Conservation (phyloP, 768 basidiomycete species). For the Calocybe gangraenosa region DNA sequence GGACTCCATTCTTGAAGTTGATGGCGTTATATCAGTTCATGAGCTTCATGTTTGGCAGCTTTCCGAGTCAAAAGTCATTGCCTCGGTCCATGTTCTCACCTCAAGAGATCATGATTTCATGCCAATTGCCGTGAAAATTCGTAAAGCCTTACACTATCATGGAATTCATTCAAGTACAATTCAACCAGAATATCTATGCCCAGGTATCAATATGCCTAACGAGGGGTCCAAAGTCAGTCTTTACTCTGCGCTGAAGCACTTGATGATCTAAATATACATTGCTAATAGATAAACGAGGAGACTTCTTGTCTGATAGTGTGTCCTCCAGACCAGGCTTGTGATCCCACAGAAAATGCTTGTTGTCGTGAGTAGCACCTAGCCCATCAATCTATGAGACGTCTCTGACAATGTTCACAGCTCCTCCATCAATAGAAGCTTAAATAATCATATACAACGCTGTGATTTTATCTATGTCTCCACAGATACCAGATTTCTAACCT, state of each 20-base stretch:
- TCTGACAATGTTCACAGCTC: conserved; percentile 31
- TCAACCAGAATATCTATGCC: conserved; percentile 75
- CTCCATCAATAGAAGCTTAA: conserved; percentile 38
- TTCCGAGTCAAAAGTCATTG: conserved; percentile 91
- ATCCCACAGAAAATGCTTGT: conserved; percentile 68
- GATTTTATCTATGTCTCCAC: conserved; percentile 8
- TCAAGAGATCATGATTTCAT: conserved; percentile 85
- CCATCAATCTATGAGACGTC: conserved; percentile 2
- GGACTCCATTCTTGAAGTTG: conserved; percentile 71
- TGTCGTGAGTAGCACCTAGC: conserved; percentile 57
- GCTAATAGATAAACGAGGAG: conserved; percentile 40
- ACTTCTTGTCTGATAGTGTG: conserved; percentile 71
- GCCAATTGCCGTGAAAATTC: conserved; percentile 80
- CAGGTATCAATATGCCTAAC: conserved; percentile 35
- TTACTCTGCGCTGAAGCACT: not conserved
- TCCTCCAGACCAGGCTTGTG: conserved; percentile 63
- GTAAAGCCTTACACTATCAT: conserved; percentile 79
- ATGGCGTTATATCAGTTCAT: conserved; percentile 85
- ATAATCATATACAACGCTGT: conserved; percentile 11
- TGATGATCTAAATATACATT: conserved; percentile 4
- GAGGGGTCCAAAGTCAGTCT: conserved; percentile 43
- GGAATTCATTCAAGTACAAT: conserved; percentile 96
- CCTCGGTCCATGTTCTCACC: conserved; percentile 92
- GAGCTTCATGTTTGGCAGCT: conserved; percentile 98
- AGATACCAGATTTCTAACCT: conserved; percentile 18